phyloP scores from a whole-genome alignment of 306 rosid genomes.

The Betula pendula region DNA sequence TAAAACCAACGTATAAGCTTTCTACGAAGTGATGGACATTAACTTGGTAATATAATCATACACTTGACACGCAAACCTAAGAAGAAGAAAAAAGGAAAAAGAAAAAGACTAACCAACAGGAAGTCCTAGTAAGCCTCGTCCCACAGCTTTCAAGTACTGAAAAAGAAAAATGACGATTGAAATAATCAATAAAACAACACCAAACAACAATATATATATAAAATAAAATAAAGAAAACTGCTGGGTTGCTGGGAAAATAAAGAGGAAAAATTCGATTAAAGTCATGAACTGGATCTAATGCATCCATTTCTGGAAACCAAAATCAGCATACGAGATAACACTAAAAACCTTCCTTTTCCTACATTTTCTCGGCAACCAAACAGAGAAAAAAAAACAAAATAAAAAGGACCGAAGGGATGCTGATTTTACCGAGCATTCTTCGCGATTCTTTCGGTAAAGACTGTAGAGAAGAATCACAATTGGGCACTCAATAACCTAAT shows the following conservation, averaged over 20 bases:
- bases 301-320: neutral
- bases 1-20: neutral
- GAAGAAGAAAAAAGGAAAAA: slow-evolving; percentile 10
- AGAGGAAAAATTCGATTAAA: neutral
- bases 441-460: slow-evolving; percentile 37
- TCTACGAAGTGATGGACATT: neutral
- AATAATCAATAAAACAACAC: neutral
- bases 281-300: neutral
- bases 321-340: neutral
- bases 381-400: neutral
- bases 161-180: neutral
- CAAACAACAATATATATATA: neutral
- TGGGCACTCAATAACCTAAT: slow-evolving; percentile 44
- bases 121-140: slow-evolving; percentile 72
- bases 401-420: neutral
- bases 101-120: slow-evolving; percentile 62
- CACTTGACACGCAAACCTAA: neutral
- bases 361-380: slow-evolving; percentile 7
- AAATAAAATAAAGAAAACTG: neutral
- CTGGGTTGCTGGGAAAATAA: neutral
- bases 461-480: slow-evolving; percentile 50
- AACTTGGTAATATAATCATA: neutral
- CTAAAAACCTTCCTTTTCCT: too few species aligned
- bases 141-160: slow-evolving; percentile 78
- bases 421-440: slow-evolving; percentile 43